phyloP scores from a whole-genome alignment of 257 asterid genomes.

The Cinchona pubescens region DNA sequence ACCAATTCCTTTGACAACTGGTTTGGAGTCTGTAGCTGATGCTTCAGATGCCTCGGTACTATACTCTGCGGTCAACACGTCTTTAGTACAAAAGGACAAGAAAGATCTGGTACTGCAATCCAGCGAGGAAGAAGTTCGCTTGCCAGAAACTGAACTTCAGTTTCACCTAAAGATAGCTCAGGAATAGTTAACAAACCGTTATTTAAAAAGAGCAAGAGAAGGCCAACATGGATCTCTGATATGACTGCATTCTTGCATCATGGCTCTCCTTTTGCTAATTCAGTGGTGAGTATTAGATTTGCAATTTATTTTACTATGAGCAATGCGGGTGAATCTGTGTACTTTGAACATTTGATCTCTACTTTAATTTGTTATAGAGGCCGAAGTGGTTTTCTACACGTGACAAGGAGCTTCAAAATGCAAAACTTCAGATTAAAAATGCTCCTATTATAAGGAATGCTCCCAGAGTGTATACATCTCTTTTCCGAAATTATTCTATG shows the following conservation, averaged over 20 bases:
- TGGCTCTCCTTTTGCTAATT: slow-evolving; percentile 24
- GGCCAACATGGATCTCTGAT: slow-evolving; percentile 35
- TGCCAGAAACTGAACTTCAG: slow-evolving; percentile 26
- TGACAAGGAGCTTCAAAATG: slow-evolving; percentile 47
- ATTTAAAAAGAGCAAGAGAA: slow-evolving; percentile 24
- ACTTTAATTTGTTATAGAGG: slow-evolving; percentile 40
- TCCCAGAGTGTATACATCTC: slow-evolving; percentile 34
- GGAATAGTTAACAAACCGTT: slow-evolving; percentile 15
- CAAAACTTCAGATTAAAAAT: slow-evolving; percentile 40
- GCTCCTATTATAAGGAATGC: slow-evolving; percentile 39
- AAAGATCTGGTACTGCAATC: slow-evolving; percentile 9
- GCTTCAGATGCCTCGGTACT: slow-evolving; percentile 10
- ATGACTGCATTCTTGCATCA: slow-evolving; percentile 43
- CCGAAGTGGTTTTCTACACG: slow-evolving; percentile 36
- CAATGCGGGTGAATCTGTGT: slow-evolving; percentile 4
- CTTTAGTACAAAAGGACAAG: slow-evolving; percentile 1
- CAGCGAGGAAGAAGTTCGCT: not conserved
- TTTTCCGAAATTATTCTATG: slow-evolving; percentile 55
- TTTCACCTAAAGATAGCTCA: slow-evolving; percentile 20
- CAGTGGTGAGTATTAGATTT: slow-evolving; percentile 37
- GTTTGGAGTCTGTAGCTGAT: not conserved
- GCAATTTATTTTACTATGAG: slow-evolving; percentile 9
- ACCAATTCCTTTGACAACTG: slow-evolving; percentile 5
- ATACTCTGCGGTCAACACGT: not conserved
- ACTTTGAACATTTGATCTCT: slow-evolving; percentile 19